Conservation (phyloP, 2,329 filamentous ascomycete genomes). For the Lasiodiplodia theobromae region DNA sequence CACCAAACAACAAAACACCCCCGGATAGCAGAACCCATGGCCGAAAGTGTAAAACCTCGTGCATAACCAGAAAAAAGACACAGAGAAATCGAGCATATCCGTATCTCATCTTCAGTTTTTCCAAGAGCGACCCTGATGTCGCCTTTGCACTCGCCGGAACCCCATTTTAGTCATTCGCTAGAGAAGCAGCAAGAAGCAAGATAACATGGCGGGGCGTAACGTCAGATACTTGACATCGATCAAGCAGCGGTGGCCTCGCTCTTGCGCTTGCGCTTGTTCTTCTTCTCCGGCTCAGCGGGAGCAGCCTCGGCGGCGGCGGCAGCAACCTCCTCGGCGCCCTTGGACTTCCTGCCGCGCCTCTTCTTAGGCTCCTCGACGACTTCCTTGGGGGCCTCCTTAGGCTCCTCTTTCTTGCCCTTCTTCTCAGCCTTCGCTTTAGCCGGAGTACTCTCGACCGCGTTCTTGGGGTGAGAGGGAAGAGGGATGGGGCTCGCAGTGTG, state of each 20-base stretch:
- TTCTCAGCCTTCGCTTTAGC: constrained; percentile 6
- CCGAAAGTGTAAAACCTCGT: not conserved
- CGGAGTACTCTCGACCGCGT: constrained; percentile 14
- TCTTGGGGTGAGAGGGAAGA: constrained; percentile 21
- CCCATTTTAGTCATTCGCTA: constrained; percentile 12
- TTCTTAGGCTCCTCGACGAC: constrained; percentile 25
- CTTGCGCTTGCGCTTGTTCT: constrained; percentile 30
- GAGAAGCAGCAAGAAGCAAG: not conserved
- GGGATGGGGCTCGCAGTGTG: constrained; percentile 25
- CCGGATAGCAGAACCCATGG: not conserved
- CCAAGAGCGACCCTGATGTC: not conserved
- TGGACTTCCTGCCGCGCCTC: constrained; percentile 29
- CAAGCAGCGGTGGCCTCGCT: constrained; percentile 17
- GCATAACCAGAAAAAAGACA: not conserved
- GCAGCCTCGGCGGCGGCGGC: not conserved
- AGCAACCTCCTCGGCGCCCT: constrained; percentile 22
- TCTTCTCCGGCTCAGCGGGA: constrained; percentile 28
- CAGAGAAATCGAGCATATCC: not conserved
- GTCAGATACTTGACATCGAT: constrained; percentile 1
- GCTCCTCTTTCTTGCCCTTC: constrained; percentile 24
- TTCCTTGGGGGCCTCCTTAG: not conserved
- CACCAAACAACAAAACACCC: not conserved
- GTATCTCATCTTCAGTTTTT: constrained; percentile 2
- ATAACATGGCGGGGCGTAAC: not conserved
- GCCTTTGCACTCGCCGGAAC: not conserved